Evolutionary conservation across 768 basidiomycete genomes (phyloP), one percentile per base, ranked within the genome.

Genomic region (Collybia nuda): DNA sequence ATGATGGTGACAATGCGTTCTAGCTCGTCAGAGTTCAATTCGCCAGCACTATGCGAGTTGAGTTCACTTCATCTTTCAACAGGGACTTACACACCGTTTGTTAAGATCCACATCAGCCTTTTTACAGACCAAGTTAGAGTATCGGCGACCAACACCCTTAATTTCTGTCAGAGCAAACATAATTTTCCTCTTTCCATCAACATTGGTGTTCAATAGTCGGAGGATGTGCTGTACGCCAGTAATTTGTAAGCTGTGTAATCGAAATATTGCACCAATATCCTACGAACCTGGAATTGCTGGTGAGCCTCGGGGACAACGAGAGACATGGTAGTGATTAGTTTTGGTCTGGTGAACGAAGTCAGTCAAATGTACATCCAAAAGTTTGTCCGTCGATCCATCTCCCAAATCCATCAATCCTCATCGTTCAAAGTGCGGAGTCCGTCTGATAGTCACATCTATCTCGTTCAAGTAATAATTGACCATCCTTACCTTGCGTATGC

Each of bases 141-240:
- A 99, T 47, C 97, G 90, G 58, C 97, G 88, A 64, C 97, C 97
- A 54, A 99, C 97, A 85, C 97, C 97, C 82, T 98, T 98, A 82
- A 99, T 99, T 80, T 99, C 97, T 42, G 97, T 98, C 79, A 98
- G 71, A 64, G 97, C 96, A 72, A 93, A 98, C 90, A 93, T 98
- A 73, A 99, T 89, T 80, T 99, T 99, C 63, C 97, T 87, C 71
- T 96, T 95, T 61, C 97, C 97, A 73, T 98, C 96, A 60, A 99
- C 97, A 79, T 98, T 98, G 70, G 97, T 98, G 82, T 98, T 98
- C 62, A 97, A 80, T 40, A 99, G 85, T 89, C 97, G 97, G 54
- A 99, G 77, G 73, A 99, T 99, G 85, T 98, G 97, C 93, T 98
- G 65, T 36, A 62, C 11, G 18, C 19, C 41, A 23, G 37, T 37